phyloP scores from a whole-genome alignment of 2,329 filamentous ascomycete genomes.

The Teratosphaeria nubilosa region DNA sequence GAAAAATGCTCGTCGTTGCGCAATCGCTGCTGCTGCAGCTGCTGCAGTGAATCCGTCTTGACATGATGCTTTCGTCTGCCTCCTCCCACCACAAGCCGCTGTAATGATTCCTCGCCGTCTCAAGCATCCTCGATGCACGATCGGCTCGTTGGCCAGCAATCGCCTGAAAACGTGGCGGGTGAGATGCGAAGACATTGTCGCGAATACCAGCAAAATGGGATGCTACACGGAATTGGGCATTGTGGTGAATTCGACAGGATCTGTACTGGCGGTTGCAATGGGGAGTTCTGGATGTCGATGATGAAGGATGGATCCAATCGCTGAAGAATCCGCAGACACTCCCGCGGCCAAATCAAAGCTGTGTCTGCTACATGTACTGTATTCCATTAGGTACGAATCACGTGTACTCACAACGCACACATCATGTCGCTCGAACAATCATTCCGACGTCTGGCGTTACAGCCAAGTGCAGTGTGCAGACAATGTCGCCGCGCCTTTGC shows the following conservation, averaged over 20 bases:
- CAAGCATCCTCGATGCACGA: slow-evolving; percentile 36
- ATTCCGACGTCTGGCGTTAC: slow-evolving; percentile 18
- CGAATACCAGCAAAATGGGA: neutral
- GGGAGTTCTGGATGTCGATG: neutral
- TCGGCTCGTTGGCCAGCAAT: slow-evolving; percentile 43
- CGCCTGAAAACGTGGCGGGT: slow-evolving; percentile 51
- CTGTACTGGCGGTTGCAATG: neutral
- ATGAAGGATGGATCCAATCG: neutral
- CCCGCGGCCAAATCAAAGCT: neutral
- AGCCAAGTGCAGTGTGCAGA: slow-evolving; percentile 14
- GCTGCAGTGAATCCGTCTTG: neutral
- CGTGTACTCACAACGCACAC: neutral
- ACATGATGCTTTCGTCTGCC: neutral
- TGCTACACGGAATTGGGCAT: neutral
- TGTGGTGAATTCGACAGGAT: neutral
- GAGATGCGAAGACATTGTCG: slow-evolving; percentile 49
- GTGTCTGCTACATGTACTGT: no score
- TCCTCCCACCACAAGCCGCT: neutral
- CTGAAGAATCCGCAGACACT: neutral
- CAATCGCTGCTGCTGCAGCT: neutral
- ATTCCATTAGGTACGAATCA: no score
- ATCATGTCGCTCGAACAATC: slow-evolving; percentile 21
- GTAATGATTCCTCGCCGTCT: slow-evolving; percentile 26
- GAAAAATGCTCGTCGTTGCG: slow-evolving; percentile 48
- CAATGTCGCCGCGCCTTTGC: slow-evolving; percentile 19